Percentiles rank a stretch among this genome's conserved stretches.
These are phyloP conservation scores for Hygrocybe punicea DNA, from an alignment of 768 basidiomycete genomes.

Conservation along the genomic window DNA sequence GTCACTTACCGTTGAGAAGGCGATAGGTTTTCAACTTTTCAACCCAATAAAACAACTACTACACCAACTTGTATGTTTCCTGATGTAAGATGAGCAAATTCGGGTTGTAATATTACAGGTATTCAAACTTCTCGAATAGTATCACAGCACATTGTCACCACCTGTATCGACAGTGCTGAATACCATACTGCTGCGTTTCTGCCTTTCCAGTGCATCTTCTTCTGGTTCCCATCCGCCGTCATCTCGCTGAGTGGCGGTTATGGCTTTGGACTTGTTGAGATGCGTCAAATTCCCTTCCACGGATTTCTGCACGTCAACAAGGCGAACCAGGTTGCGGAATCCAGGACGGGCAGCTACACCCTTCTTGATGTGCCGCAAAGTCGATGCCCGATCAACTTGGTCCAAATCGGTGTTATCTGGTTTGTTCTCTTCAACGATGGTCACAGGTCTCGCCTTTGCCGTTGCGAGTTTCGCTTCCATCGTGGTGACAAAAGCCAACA, in stretches of 20 bases:
- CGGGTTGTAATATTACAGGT: too few species aligned
- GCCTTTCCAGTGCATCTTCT: conserved; percentile 11
- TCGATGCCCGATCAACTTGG: conserved; percentile 10
- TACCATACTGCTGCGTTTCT: conserved; percentile 7
- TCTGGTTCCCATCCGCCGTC: conserved; percentile 16
- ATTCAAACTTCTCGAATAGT: too few species aligned
- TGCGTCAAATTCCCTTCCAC: conserved; percentile 14
- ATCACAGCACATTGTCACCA: too few species aligned
- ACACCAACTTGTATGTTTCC: too few species aligned
- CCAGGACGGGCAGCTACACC: conserved; percentile 13
- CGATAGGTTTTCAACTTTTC: too few species aligned
- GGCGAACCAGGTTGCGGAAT: conserved; percentile 32
- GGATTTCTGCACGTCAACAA: conserved; percentile 38
- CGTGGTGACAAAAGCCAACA: conserved; percentile 25
- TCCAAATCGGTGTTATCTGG: conserved; percentile 11
- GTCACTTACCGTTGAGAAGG: too few species aligned
- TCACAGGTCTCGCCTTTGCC: conserved; percentile 16
- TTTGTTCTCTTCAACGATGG: conserved; percentile 6
- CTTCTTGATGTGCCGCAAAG: conserved; percentile 18
- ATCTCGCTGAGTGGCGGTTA: neutral
- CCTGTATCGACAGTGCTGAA: neutral
- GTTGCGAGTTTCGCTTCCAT: conserved; percentile 29
- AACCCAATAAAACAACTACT: too few species aligned
- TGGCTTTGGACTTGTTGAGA: neutral
- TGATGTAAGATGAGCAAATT: too few species aligned